Evolutionary conservation across 371 early-diverging fungal species (phyloP).

Genomic region (Mucor circinelloides): DNA sequence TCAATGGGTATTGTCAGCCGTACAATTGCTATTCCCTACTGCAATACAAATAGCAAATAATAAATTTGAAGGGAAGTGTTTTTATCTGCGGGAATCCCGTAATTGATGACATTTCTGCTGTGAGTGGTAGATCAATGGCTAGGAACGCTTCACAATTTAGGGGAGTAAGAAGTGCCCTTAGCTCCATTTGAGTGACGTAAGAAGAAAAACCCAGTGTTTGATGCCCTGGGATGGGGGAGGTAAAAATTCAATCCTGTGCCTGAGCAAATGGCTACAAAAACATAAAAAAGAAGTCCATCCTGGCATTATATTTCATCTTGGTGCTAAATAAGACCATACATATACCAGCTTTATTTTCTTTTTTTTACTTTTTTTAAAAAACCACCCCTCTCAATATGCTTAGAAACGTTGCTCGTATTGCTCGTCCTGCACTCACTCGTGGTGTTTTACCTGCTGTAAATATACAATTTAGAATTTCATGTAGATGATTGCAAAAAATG

Average conservation of each 20-base stretch:
- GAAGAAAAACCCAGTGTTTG: background rate
- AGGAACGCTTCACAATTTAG: background rate
- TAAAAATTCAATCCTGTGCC: background rate
- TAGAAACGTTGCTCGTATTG: conserved; percentile 58
- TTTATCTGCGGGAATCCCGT: background rate
- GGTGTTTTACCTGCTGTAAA: conserved; percentile 52
- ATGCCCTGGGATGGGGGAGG: conserved; percentile 1
- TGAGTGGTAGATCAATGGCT: background rate
- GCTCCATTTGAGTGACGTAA: background rate
- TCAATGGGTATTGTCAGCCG: background rate
- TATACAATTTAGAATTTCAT: conserved; percentile 1
- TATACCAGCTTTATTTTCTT: conserved; percentile 2
- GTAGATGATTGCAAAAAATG: background rate
- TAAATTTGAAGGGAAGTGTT: background rate
- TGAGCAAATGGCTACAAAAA: background rate
- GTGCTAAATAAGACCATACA: background rate
- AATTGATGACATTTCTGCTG: background rate
- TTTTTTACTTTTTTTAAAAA: conserved; percentile 2
- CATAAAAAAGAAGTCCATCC: conserved; percentile 12
- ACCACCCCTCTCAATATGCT: conserved; percentile 34
- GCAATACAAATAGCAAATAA: background rate
- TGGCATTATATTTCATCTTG: conserved; percentile 4
- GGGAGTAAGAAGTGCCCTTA: background rate
- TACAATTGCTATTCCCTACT: no score
- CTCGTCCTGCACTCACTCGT: conserved; percentile 48